Base-by-base conservation (phyloP, 75 land plant species). In the Pseudotsuga menziesii region DNA sequence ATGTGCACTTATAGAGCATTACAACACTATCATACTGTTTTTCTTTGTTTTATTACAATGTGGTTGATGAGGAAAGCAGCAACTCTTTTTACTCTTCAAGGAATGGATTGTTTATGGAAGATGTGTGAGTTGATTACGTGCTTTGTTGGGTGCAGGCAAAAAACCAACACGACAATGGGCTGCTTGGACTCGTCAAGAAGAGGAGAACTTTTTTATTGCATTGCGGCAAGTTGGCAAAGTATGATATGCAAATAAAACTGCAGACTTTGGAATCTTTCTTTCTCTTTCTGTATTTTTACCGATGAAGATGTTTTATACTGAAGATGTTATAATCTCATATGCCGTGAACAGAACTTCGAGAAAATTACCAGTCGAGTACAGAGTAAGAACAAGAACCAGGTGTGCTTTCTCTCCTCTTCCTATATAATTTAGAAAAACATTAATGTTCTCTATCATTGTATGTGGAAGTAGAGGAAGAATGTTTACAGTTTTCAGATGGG, bases 131-230 rank as follows among this genome's bases (percentile, higher is more conserved):
- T 67, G n/a, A 67, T 69, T 69, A 20, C 4, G 2, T 7, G 11
- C 44, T 69, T 41, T 69, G 23, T 17, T 41, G 44, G 54, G 32
- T 69, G n/a, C 52, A 92, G 95, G 63, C 3, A 91, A 93, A 80
- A 93, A 82, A 61, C 84, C 74, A 36, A 85, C 95, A 56, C 85
- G 97, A 48, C 94, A 92, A 78, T 94, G 97, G 97, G 97, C 92
- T 88, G 97, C 97, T 74, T 94, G 97, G 97, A 94, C 97, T 76
- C 90, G 87, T 59, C 86, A 92, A 85, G 97, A 94, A 76, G 94
- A 92, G 77, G 92, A 92, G 54, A 90, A 80, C 78, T 94, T 94
- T 75, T 94, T 94, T 70, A 80, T 85, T 82, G 97, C 97, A 67
- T 84, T 94, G 57, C 92, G 94, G 15, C 97, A 87, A 86, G 92